Conservation (phyloP, 2,329 filamentous ascomycete species). For the Neopestalotiopsis rosae region DNA sequence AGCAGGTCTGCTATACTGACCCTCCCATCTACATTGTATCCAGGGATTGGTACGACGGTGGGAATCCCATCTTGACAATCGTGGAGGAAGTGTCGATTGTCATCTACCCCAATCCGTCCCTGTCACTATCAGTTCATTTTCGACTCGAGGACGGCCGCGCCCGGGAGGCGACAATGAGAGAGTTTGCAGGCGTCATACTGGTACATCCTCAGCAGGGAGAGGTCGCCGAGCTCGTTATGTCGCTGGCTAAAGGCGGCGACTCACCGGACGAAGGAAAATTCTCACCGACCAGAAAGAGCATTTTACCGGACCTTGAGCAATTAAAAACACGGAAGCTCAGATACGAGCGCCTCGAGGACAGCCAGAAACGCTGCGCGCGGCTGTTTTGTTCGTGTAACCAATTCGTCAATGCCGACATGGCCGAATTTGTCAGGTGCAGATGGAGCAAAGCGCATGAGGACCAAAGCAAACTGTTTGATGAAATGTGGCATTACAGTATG, state of each 20-base stretch:
- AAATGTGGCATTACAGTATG: slow-evolving; percentile 8
- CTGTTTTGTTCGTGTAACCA: not conserved
- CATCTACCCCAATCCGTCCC: not conserved
- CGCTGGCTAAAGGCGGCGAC: not conserved
- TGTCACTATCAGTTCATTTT: not conserved
- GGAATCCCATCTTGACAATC: not conserved
- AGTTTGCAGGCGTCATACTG: not conserved
- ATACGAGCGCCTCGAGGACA: not conserved
- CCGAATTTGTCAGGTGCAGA: not conserved
- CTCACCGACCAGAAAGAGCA: no score
- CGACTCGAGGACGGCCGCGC: not conserved
- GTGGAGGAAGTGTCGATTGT: not conserved
- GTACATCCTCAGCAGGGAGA: slow-evolving; percentile 3
- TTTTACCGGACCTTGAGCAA: not conserved
- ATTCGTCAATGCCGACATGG: not conserved
- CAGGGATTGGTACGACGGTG: not conserved
- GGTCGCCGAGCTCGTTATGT: slow-evolving; percentile 6
- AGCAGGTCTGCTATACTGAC: not conserved
- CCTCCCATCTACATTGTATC: not conserved
- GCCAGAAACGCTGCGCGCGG: not conserved
- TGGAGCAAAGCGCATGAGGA: not conserved
- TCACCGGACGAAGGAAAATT: no score
- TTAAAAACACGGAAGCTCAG: not conserved
- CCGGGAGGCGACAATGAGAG: not conserved
- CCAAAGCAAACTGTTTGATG: no score